phyloP scores from a whole-genome alignment of 1,284 basidiomycete genomes.

The Heterobasidion parviporum region DNA sequence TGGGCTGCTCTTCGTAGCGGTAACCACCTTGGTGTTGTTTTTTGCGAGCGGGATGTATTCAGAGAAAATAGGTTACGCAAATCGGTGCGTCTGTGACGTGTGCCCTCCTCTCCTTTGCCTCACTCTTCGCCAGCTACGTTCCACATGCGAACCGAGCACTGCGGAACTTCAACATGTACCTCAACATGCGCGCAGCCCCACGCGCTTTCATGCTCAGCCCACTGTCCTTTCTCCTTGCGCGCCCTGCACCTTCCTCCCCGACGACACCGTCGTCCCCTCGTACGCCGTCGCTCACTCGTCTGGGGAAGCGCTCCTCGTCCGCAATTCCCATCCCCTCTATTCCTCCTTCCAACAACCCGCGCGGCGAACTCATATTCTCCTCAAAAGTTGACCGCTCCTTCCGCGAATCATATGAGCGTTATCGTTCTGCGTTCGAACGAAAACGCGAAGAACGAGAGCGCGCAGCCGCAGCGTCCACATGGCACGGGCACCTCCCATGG shows the following conservation, averaged over 20 bases:
- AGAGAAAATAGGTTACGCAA: slow-evolving; percentile 94
- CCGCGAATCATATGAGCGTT: slow-evolving; percentile 88
- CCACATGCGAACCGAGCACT: slow-evolving; percentile 92
- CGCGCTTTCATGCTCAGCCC: slow-evolving; percentile 59
- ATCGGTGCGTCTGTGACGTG: slow-evolving; percentile 55
- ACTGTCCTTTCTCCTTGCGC: slow-evolving; percentile 56
- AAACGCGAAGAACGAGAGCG: slow-evolving; percentile 61
- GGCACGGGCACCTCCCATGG: slow-evolving; percentile 37
- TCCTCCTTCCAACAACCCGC: slow-evolving; percentile 82
- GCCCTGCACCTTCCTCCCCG: slow-evolving; percentile 24
- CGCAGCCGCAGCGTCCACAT: slow-evolving; percentile 30
- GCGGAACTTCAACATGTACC: slow-evolving; percentile 91
- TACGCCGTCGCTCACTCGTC: slow-evolving; percentile 32
- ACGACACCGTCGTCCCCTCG: slow-evolving; percentile 18
- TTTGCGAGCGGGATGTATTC: slow-evolving; percentile 96
- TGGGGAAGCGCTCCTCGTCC: slow-evolving; percentile 20
- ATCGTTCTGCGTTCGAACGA: slow-evolving; percentile 86
- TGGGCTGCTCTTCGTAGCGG: slow-evolving; percentile 74
- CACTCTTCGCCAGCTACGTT: slow-evolving; percentile 63
- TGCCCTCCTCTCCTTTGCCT: background rate
- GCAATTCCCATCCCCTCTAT: slow-evolving; percentile 67
- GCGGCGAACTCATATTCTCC: slow-evolving; percentile 95
- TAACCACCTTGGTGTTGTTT: slow-evolving; percentile 89
- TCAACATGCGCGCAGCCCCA: slow-evolving; percentile 84
- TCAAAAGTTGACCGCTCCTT: slow-evolving; percentile 79